Conservation (phyloP, 257 asterid genomes). For the Solanum gandarillasii region DNA sequence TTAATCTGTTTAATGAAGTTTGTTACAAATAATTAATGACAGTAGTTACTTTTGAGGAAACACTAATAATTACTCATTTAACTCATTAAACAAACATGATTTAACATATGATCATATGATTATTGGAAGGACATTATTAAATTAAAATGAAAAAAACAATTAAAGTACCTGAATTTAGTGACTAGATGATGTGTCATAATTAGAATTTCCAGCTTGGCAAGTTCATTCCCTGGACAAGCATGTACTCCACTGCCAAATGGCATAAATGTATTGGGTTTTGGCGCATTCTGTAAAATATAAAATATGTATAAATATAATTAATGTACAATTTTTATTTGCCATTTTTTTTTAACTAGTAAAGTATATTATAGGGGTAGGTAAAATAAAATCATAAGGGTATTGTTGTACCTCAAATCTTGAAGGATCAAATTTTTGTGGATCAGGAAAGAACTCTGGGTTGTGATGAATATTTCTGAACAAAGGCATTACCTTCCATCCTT, state of each 20-base stretch:
- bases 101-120: not conserved
- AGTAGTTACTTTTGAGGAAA: not conserved
- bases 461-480: conserved; percentile 85
- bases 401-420: conserved; percentile 66
- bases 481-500: conserved; percentile 98
- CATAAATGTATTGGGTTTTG: conserved; percentile 66
- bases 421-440: conserved; percentile 64
- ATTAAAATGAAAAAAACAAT: not conserved
- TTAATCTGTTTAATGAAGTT: not conserved
- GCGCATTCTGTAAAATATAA: conserved; percentile 28
- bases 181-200: conserved; percentile 65
- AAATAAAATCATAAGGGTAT: not conserved
- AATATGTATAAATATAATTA: not conserved
- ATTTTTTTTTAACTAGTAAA: not conserved
- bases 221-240: conserved; percentile 88
- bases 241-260: conserved; percentile 90
- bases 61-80: not conserved
- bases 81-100: not conserved
- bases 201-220: conserved; percentile 79
- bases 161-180: conserved; percentile 49
- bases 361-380: not conserved
- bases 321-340: not conserved
- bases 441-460: conserved; percentile 63
- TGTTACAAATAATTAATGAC: not conserved
- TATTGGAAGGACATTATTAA: not conserved